phyloP scores from a whole-genome alignment of 345 rosid species.

The Sonneratia caseolaris region DNA sequence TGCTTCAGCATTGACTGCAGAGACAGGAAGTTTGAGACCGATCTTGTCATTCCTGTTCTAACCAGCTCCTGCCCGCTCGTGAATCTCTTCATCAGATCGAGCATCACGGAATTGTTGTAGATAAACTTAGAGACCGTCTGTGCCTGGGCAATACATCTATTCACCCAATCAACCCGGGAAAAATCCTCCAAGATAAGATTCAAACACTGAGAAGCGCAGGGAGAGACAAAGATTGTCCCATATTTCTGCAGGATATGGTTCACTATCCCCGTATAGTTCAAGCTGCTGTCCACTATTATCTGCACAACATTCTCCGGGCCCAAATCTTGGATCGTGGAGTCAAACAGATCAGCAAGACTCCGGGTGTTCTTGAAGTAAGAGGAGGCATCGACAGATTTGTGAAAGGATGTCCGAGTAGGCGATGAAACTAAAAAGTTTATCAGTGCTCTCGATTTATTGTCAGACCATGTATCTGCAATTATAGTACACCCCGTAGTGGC shows the following conservation, averaged over 20 bases:
- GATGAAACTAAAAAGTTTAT: conserved; percentile 79
- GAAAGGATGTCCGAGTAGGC: conserved; percentile 67
- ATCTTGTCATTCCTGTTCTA: conserved; percentile 62
- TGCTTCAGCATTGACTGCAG: conserved; percentile 73
- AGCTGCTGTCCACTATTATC: conserved; percentile 59
- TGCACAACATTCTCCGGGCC: conserved; percentile 79
- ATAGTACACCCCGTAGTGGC: conserved; percentile 68
- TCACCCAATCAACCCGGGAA: conserved; percentile 85
- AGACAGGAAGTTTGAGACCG: conserved; percentile 60
- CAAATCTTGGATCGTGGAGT: conserved; percentile 64
- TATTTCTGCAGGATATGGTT: conserved; percentile 66
- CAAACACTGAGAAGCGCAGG: conserved; percentile 82
- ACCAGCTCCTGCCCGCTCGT: conserved; percentile 66
- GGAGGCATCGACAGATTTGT: conserved; percentile 77
- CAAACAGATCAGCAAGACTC: conserved; percentile 67
- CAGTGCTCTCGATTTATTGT: conserved; percentile 71
- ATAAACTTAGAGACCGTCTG: conserved; percentile 58
- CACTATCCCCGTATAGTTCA: conserved; percentile 56
- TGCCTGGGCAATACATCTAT: conserved; percentile 61
- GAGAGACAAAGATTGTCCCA: conserved; percentile 66
- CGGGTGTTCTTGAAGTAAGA: conserved; percentile 64
- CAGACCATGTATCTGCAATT: conserved; percentile 76
- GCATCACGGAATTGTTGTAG: conserved; percentile 56
- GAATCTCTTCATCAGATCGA: conserved; percentile 65
- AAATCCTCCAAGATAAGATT: conserved; percentile 74